phyloP scores from a whole-genome alignment of 1,284 basidiomycete genomes.

The Phylloboletellus chloephorus region DNA sequence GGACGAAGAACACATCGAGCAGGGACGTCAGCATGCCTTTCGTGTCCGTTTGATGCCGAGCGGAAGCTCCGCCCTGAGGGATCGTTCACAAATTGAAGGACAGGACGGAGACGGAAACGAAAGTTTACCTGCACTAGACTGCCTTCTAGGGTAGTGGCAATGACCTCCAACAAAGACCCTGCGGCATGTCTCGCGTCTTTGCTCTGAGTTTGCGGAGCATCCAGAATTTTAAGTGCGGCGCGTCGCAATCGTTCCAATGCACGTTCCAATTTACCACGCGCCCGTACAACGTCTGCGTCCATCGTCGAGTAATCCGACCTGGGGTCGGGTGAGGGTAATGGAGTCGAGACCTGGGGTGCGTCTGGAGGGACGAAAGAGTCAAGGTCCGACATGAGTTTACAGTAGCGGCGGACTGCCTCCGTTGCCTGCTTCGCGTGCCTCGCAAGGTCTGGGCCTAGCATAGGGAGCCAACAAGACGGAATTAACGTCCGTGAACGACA shows the following conservation, averaged over 20 bases:
- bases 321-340: background rate
- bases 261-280: slow-evolving; percentile 50
- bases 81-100: background rate
- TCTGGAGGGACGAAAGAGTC: slow-evolving; percentile 7
- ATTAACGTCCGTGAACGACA: background rate
- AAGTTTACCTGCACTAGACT: slow-evolving; percentile 28
- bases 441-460: slow-evolving; percentile 18
- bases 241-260: slow-evolving; percentile 57
- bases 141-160: slow-evolving; percentile 19
- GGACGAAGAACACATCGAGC: slow-evolving; percentile 56
- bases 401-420: slow-evolving; percentile 16
- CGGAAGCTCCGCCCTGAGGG: slow-evolving; percentile 25
- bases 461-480: background rate
- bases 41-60: slow-evolving; percentile 5
- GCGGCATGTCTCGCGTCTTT: slow-evolving; percentile 6
- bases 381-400: slow-evolving; percentile 15
- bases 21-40: slow-evolving; percentile 43
- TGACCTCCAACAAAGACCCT: slow-evolving; percentile 21
- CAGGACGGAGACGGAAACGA: background rate
- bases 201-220: slow-evolving; percentile 23
- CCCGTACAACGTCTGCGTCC: slow-evolving; percentile 32
- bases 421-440: slow-evolving; percentile 23
- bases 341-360: slow-evolving; percentile 1
- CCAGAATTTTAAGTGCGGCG: slow-evolving; percentile 42
- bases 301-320: background rate